Percentiles rank a stretch among this genome's conserved stretches.
Evolutionary conservation across 192 early-diverging fungal species (phyloP).

Genomic region (Blastocladiella britannica): DNA sequence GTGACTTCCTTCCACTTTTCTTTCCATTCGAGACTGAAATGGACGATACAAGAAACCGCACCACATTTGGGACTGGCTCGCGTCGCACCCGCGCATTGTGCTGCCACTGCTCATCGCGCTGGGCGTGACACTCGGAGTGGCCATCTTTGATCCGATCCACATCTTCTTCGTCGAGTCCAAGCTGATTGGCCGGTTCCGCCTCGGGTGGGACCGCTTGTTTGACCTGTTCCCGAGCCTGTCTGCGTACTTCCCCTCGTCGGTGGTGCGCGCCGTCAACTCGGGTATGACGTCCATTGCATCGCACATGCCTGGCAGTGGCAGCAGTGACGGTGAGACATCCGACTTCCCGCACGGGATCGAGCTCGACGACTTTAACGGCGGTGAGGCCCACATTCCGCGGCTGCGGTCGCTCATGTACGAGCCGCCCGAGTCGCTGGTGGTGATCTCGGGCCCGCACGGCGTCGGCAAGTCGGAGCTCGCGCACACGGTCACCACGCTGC

Average conservation of each 20-base stretch:
- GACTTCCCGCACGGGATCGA: background rate
- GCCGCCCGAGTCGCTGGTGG: background rate
- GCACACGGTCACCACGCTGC: background rate
- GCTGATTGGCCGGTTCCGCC: background rate
- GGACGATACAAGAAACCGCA: background rate
- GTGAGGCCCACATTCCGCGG: background rate
- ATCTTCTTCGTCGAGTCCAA: background rate
- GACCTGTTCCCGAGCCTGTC: background rate
- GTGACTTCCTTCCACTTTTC: background rate
- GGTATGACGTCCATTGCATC: background rate
- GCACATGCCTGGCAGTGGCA: no score
- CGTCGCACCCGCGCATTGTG: background rate
- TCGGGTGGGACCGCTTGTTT: background rate
- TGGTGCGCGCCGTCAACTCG: background rate
- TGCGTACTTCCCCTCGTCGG: background rate
- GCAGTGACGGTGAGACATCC: no score
- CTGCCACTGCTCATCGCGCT: background rate
- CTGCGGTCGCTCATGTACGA: background rate
- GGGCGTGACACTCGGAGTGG: background rate
- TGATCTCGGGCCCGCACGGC: background rate
- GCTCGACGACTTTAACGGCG: background rate
- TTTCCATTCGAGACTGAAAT: background rate
- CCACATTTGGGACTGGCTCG: background rate
- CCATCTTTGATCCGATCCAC: background rate
- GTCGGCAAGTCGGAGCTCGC: background rate